Percentiles rank a stretch among this genome's conserved stretches.
Evolutionary conservation across 345 rosid genomes (phyloP).

Genomic region (Sapria himalayana): DNA sequence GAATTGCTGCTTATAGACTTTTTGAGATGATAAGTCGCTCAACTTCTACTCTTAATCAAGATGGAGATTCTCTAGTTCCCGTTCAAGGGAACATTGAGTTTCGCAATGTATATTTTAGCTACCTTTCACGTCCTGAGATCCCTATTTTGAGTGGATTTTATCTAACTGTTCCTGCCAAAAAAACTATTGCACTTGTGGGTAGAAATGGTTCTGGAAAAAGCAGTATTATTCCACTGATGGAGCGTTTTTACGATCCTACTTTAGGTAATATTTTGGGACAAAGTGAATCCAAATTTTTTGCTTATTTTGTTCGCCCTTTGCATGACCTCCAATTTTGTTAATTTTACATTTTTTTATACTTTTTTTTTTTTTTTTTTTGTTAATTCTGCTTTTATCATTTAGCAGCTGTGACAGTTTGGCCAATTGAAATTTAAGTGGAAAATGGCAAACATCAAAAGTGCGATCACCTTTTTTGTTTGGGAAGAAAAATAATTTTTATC

Average conservation of each 20-base stretch:
- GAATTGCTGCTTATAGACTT: slow-evolving; percentile 95
- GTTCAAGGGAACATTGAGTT: slow-evolving; percentile 95
- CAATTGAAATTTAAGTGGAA: too few species aligned
- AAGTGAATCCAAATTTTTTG: too few species aligned
- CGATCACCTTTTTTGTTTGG: too few species aligned
- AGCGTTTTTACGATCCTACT: slow-evolving; percentile 97
- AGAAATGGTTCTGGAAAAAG: slow-evolving; percentile 99
- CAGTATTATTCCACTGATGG: slow-evolving; percentile 98
- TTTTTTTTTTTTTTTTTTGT: too few species aligned
- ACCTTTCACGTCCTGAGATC: slow-evolving; percentile 94
- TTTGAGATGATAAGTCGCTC: slow-evolving; percentile 97
- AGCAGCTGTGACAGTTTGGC: too few species aligned
- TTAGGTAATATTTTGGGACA: slow-evolving; percentile 75
- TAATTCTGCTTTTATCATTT: too few species aligned
- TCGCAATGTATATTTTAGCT: slow-evolving; percentile 94
- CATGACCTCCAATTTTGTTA: too few species aligned
- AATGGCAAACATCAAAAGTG: too few species aligned
- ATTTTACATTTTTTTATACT: too few species aligned
- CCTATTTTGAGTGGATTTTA: slow-evolving; percentile 96
- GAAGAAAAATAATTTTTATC: too few species aligned
- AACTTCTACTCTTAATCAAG: slow-evolving; percentile 54
- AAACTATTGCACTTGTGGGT: slow-evolving; percentile 96
- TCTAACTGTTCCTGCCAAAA: slow-evolving; percentile 93
- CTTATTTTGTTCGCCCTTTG: too few species aligned
- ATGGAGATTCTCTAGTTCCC: slow-evolving; percentile 32